phyloP scores from a whole-genome alignment of 1,284 basidiomycete genomes.

The Schizophyllum commune region DNA sequence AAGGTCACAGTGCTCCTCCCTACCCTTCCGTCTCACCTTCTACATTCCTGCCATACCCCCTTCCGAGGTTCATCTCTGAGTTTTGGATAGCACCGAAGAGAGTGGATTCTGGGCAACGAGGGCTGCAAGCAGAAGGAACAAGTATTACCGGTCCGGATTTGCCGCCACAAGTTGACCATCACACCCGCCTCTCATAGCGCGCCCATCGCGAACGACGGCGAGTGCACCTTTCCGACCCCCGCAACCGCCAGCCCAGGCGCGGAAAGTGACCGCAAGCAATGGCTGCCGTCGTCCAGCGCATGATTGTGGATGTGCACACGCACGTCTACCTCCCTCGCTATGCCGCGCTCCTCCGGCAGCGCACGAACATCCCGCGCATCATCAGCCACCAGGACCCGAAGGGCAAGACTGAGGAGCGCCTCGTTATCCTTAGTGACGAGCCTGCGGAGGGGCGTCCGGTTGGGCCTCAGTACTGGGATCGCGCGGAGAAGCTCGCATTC shows the following conservation, averaged over 20 bases:
- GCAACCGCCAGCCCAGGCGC: too few species aligned
- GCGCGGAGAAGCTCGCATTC: slow-evolving; percentile 67
- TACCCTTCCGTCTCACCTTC: too few species aligned
- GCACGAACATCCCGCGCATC: slow-evolving; percentile 60
- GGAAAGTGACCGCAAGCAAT: background rate
- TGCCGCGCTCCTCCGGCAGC: slow-evolving; percentile 54
- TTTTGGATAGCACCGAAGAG: too few species aligned
- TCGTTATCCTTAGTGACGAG: slow-evolving; percentile 72
- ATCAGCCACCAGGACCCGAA: slow-evolving; percentile 26
- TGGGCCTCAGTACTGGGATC: slow-evolving; percentile 67
- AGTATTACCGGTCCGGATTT: background rate
- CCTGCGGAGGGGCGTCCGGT: slow-evolving; percentile 62
- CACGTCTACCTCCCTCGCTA: slow-evolving; percentile 78
- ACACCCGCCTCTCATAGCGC: background rate
- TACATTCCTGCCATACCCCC: too few species aligned
- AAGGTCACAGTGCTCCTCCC: too few species aligned
- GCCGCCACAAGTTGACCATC: background rate
- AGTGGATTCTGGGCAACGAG: too few species aligned
- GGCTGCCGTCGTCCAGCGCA: background rate
- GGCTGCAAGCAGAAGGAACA: too few species aligned
- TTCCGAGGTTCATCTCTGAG: too few species aligned
- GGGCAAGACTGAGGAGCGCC: slow-evolving; percentile 48
- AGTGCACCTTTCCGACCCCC: too few species aligned
- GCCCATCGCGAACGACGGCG: too few species aligned
- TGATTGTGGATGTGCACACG: slow-evolving; percentile 71